Percentiles rank a stretch among this genome's conserved stretches.
Evolutionary conservation across 2,329 filamentous ascomycete species (phyloP).

Genomic region (Chrysoporthe austroafricana): DNA sequence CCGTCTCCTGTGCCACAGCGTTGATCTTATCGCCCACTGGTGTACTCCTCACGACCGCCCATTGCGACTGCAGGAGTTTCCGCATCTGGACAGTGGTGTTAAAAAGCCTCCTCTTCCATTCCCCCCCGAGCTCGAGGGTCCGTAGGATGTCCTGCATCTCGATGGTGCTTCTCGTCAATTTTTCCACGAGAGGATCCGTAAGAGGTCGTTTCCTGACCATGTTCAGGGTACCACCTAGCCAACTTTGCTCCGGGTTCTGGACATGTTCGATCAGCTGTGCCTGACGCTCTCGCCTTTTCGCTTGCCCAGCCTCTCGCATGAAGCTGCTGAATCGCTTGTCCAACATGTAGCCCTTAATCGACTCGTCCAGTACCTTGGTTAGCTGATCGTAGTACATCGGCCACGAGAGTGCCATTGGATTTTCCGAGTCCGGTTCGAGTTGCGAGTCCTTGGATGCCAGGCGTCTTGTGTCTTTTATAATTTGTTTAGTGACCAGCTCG

Average conservation of each 20-base stretch:
- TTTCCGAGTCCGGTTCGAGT: not conserved
- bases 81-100: constrained; percentile 15
- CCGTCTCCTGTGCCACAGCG: no score
- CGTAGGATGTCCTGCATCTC: constrained; percentile 18
- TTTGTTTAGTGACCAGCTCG: not conserved
- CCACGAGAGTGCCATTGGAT: constrained; percentile 17
- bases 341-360: constrained; percentile 10
- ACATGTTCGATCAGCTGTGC: not conserved
- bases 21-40: not conserved
- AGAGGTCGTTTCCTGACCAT: constrained; percentile 2
- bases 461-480: not conserved
- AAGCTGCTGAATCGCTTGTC: constrained; percentile 13
- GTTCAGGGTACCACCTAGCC: not conserved
- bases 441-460: constrained; percentile 8
- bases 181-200: not conserved
- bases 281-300: constrained; percentile 1
- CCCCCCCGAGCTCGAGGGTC: not conserved
- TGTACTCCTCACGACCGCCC: not conserved
- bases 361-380: constrained; percentile 7
- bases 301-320: not conserved
- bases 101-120: not conserved
- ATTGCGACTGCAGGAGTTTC: not conserved
- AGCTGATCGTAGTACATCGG: constrained; percentile 12
- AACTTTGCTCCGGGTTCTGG: not conserved
- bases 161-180: not conserved